Conservation (phyloP, 805 yeast genomes). For the Jamesozyma lodderae region DNA sequence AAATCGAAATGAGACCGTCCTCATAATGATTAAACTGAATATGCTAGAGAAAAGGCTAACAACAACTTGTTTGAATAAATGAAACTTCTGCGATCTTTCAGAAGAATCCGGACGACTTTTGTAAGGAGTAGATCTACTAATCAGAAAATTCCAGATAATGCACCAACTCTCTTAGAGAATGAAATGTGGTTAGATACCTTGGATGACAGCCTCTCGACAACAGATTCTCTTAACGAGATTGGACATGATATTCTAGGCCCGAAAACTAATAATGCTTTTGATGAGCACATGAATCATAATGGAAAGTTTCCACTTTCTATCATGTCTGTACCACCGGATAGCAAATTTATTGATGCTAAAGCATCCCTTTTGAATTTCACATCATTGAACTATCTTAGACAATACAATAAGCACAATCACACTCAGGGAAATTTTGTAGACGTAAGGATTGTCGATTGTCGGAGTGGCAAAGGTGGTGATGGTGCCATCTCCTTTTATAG, state of each 20-base stretch:
- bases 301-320: constrained; percentile 10
- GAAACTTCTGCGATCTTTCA: too few species aligned
- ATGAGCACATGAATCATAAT: constrained; percentile 1
- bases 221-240: not conserved
- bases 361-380: constrained; percentile 23
- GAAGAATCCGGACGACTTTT: not conserved
- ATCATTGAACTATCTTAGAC: constrained; percentile 24
- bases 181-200: constrained; percentile 34
- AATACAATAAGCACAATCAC: constrained; percentile 37
- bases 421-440: constrained; percentile 43
- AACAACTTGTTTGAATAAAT: too few species aligned
- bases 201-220: too few species aligned
- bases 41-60: too few species aligned
- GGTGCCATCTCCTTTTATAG: constrained; percentile 81
- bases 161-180: constrained; percentile 36
- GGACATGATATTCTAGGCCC: not conserved
- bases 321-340: constrained; percentile 16
- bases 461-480: constrained; percentile 81
- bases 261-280: not conserved
- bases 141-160: constrained; percentile 28
- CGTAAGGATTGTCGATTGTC: constrained; percentile 53
- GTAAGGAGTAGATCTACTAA: constrained; percentile 1
- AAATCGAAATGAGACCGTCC: too few species aligned
- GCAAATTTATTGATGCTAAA: constrained; percentile 15
- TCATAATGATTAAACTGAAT: too few species aligned